Conservation (phyloP, 2,329 filamentous ascomycete genomes). For the Acrodontium crateriforme region DNA sequence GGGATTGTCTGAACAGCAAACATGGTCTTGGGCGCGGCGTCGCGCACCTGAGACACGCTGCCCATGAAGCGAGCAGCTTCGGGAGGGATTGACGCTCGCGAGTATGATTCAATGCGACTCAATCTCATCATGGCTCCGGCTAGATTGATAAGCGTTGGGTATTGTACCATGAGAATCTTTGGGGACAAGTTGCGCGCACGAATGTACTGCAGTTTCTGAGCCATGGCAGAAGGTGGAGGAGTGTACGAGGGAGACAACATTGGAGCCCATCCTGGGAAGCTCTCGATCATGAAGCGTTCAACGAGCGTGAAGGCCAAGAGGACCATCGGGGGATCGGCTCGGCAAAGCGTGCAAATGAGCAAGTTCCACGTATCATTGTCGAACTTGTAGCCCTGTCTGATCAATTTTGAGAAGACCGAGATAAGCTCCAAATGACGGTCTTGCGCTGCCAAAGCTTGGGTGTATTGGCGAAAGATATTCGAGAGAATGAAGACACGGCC, state of each 20-base stretch:
- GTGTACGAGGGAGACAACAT: constrained; percentile 2
- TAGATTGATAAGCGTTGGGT: constrained; percentile 30
- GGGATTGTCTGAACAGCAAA: constrained; percentile 33
- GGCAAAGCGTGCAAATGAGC: constrained; percentile 54
- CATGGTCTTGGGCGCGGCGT: constrained; percentile 26
- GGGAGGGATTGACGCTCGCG: no score
- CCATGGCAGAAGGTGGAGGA: constrained; percentile 12
- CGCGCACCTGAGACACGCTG: constrained; percentile 17
- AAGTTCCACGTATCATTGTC: constrained; percentile 71
- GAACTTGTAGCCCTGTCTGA: constrained; percentile 54
- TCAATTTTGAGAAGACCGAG: constrained; percentile 40
- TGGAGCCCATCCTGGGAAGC: constrained; percentile 59
- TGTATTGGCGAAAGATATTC: constrained; percentile 38
- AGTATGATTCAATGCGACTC: constrained; percentile 20
- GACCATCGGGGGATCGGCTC: constrained; percentile 36
- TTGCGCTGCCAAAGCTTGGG: constrained; percentile 38
- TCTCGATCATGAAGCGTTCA: constrained; percentile 63
- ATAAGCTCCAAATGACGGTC: constrained; percentile 29
- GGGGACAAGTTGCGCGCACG: constrained; percentile 13
- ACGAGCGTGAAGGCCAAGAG: constrained; percentile 59
- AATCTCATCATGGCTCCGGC: constrained; percentile 25
- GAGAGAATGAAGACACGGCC: no score
- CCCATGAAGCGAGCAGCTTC: constrained; percentile 17
- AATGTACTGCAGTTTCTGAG: constrained; percentile 17
- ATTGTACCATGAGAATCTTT: constrained; percentile 24